These are phyloP conservation scores for Pleurozium schreberi DNA, from an alignment of 225 moss, liverwort and hornwort species.

Conservation along the genomic window DNA sequence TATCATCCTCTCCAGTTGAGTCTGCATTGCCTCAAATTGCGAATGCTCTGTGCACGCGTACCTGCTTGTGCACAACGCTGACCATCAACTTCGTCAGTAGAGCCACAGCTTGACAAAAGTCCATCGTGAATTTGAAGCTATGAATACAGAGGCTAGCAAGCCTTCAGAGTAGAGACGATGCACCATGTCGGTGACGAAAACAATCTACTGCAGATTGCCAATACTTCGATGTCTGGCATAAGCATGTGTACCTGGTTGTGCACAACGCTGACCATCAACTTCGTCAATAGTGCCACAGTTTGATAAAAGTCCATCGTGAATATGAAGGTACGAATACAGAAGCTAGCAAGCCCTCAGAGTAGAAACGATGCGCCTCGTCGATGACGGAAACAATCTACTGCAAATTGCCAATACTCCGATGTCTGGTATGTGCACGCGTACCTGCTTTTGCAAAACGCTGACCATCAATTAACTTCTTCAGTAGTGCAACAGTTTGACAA, in stretches of 20 bases:
- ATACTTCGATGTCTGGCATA: neutral
- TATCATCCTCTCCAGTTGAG: neutral
- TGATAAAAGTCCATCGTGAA: neutral
- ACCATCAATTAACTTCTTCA: neutral
- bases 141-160: neutral
- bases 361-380: neutral
- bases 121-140: neutral
- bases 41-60: neutral
- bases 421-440: neutral
- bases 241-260: neutral
- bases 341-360: neutral
- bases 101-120: no score
- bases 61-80: neutral
- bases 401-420: neutral
- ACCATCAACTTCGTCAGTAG: no score
- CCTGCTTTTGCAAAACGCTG: neutral
- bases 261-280: neutral
- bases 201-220: neutral
- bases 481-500: neutral
- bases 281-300: neutral
- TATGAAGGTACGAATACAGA: neutral
- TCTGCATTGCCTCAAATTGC: neutral
- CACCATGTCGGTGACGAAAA: neutral
- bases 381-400: neutral
- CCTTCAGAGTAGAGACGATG: neutral